Conservation (phyloP, 148 eudicot species). For the Vaccinium darrowii region DNA sequence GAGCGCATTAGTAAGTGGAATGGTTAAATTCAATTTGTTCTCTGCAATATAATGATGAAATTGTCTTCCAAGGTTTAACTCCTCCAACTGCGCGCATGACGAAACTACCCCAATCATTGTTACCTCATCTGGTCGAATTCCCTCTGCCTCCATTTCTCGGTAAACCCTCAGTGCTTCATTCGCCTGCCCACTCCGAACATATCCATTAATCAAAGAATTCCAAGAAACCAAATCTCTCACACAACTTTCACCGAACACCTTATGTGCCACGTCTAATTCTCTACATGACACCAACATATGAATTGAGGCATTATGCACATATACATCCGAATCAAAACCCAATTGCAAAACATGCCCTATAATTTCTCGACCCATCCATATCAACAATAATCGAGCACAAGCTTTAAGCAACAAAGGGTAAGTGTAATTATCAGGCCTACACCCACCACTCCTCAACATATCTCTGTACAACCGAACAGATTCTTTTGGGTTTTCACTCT, state of each 20-base stretch:
- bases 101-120: conserved; percentile 63
- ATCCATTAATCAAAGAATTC: conserved; percentile 63
- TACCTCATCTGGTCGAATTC: conserved; percentile 51
- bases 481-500: conserved; percentile 27
- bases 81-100: conserved; percentile 43
- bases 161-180: conserved; percentile 40
- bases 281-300: conserved; percentile 51
- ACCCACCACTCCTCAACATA: conserved; percentile 32
- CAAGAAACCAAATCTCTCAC: conserved; percentile 62
- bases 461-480: conserved; percentile 38
- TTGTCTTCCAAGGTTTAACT: conserved; percentile 40
- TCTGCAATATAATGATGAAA: conserved; percentile 40
- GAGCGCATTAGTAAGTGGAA: conserved; percentile 50
- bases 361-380: conserved; percentile 37
- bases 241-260: conserved; percentile 59
- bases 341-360: conserved; percentile 53
- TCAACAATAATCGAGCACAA: conserved; percentile 36
- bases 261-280: conserved; percentile 35
- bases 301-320: conserved; percentile 49
- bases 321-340: conserved; percentile 50
- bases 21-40: conserved; percentile 32
- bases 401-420: conserved; percentile 41
- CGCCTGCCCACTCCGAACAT: conserved; percentile 42
- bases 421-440: conserved; percentile 50
- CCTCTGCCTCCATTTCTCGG: conserved; percentile 42